Base-by-base conservation (phyloP, 2,329 filamentous ascomycete species). In the Pestalotiopsis sp. region DNA sequence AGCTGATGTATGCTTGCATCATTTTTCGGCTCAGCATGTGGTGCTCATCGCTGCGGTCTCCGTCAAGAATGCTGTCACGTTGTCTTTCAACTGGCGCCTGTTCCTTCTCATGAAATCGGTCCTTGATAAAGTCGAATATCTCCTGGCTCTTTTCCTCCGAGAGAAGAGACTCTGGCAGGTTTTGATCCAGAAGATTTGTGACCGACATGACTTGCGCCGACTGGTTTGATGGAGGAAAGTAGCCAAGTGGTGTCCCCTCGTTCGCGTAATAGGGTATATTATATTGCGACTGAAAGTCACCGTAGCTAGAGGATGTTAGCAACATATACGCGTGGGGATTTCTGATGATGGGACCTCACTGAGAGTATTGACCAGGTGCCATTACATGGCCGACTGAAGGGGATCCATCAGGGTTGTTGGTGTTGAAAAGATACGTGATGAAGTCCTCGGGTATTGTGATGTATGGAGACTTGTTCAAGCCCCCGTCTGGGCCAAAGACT, bases 1-100 rank as follows among this genome's bases (percentile, higher is more conserved):
- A 97, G 12, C 91, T 89, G 72, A 97, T 94, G 76, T 98, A 98
- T 3, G 91, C 92, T 80, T 98, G 94, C 92, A 98, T 97, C 93
- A 97, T 98, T 75, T 92, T 90, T 75, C 95, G 86, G 79, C 95
- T 97, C 70, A 98, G 83, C 83, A 91, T 87, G 70, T 91, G 89
- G 27, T 83, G 81, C 66, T 89, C 86, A 39, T 89, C 83, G 65
- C 90, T 89, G 66, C 92, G 89, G 75, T 97, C 90, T 14, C 95
- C 95, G 36, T 94, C 90, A 68, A 97, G 83, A 31, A 98, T 88
- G 64, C 87, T 88, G 64, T 93, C 93, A 75, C 94, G 94, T 70
- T 91, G 89, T 71, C 91, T 91, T 71, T 92, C 90, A 36, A 92
- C 87, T 0, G 92, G 91, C 1, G 92, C 87, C 73, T 94, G 89